phyloP scores from a whole-genome alignment of 768 basidiomycete species.

The Boletus vermiculosoides region DNA sequence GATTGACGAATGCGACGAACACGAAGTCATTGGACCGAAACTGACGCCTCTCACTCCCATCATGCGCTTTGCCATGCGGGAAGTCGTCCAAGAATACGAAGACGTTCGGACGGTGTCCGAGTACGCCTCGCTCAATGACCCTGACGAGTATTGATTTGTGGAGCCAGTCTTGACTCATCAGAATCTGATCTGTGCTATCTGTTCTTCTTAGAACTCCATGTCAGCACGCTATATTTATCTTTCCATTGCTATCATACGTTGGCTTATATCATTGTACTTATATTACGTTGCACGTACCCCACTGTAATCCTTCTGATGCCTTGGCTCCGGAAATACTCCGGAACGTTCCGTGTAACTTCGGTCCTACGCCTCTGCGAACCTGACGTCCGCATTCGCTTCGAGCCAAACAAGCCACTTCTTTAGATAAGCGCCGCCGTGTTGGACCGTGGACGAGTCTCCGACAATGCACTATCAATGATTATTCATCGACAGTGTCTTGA shows the following conservation, averaged over 20 bases:
- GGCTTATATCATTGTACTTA: conserved; percentile 7
- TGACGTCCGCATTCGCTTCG: conserved; percentile 86
- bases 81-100: conserved; percentile 81
- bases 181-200: background rate
- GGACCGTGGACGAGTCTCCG: conserved; percentile 90
- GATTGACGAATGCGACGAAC: conserved; percentile 51
- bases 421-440: conserved; percentile 79
- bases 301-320: background rate
- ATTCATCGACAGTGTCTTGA: background rate
- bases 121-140: conserved; percentile 67
- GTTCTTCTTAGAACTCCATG: background rate
- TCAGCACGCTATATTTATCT: conserved; percentile 12
- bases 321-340: background rate
- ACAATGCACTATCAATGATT: conserved; percentile 67
- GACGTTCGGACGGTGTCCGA: conserved; percentile 73
- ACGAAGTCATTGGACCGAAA: conserved; percentile 68
- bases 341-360: background rate
- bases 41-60: conserved; percentile 76
- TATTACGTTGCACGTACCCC: conserved; percentile 1
- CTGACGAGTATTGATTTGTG: conserved; percentile 59
- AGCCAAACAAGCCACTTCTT: conserved; percentile 92
- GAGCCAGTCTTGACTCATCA: conserved; percentile 3
- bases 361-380: conserved; percentile 64
- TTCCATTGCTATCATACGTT: background rate
- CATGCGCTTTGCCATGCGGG: conserved; percentile 80